Percentiles rank a stretch among this genome's conserved stretches.
Conservation (phyloP, 768 basidiomycete species). For the Collybiopsis luxurians region DNA sequence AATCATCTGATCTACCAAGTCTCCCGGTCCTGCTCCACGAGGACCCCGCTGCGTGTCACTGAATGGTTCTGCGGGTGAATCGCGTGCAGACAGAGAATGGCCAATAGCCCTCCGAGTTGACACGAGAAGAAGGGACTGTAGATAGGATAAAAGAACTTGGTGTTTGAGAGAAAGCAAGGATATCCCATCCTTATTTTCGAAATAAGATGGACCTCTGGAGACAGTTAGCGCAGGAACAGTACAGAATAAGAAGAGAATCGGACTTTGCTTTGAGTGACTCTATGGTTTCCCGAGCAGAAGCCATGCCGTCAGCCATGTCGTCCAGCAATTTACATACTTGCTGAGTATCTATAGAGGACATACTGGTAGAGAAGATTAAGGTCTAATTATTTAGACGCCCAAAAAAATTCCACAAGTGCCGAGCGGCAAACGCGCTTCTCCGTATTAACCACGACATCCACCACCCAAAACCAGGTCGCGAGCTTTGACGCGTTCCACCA, state of each 20-base stretch:
- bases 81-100: conserved; percentile 52
- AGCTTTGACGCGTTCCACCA: background rate
- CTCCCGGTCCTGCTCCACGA: conserved; percentile 63
- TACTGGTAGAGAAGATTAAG: background rate
- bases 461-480: background rate
- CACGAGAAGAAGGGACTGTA: conserved; percentile 79
- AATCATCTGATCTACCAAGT: conserved; percentile 77
- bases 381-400: background rate
- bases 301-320: conserved; percentile 5
- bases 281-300: conserved; percentile 3
- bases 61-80: conserved; percentile 51
- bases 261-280: background rate
- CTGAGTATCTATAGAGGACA: background rate
- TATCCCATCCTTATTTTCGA: conserved; percentile 74
- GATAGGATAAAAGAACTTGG: conserved; percentile 77
- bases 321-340: conserved; percentile 5
- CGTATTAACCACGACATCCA: background rate
- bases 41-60: conserved; percentile 43
- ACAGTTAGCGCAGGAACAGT: background rate
- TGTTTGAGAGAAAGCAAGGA: conserved; percentile 90
- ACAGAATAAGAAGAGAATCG: background rate
- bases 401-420: background rate
- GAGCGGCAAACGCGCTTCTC: background rate
- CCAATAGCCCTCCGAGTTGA: conserved; percentile 69
- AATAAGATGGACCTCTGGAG: conserved; percentile 14